These are phyloP conservation scores for Leccinum incarnatum DNA, from an alignment of 768 basidiomycete genomes.

Conservation along the genomic window DNA sequence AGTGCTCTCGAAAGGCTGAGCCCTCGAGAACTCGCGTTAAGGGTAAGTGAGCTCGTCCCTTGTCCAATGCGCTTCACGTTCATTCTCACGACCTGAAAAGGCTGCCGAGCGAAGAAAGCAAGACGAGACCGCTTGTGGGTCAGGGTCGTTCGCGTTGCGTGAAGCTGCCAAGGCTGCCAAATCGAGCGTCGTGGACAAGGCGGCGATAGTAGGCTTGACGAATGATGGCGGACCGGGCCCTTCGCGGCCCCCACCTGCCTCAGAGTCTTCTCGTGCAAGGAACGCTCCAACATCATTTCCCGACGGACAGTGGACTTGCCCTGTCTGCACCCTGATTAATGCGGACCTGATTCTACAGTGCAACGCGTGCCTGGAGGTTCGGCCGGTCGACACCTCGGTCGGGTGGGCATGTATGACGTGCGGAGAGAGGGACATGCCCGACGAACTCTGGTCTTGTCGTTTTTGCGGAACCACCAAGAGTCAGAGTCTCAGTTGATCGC, in stretches of 20 bases:
- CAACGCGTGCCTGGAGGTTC: conserved; percentile 50
- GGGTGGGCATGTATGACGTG: conserved; percentile 71
- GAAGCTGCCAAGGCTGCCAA: conserved; percentile 71
- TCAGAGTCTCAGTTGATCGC: conserved; percentile 17
- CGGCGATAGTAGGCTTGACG: conserved; percentile 59
- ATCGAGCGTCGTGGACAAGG: conserved; percentile 58
- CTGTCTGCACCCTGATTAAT: conserved; percentile 68
- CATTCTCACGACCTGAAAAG: conserved; percentile 38
- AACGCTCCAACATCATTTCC: background rate
- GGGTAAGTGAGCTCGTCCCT: conserved; percentile 45
- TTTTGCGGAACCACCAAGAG: conserved; percentile 68
- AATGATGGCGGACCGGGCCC: conserved; percentile 26
- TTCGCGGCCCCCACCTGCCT: background rate
- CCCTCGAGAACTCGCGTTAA: conserved; percentile 70
- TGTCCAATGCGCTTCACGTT: background rate
- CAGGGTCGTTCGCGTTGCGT: conserved; percentile 49
- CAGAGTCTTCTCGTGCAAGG: background rate
- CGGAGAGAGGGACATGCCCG: conserved; percentile 57
- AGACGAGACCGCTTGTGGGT: conserved; percentile 77
- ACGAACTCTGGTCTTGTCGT: conserved; percentile 71
- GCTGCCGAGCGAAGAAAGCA: conserved; percentile 78
- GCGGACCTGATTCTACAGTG: conserved; percentile 48
- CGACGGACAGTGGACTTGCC: conserved; percentile 48
- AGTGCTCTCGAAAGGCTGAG: conserved; percentile 42
- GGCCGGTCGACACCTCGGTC: conserved; percentile 34